These are phyloP conservation scores for Annulohypoxylon nitens DNA, from an alignment of 495 filamentous ascomycete species.

Conservation along the genomic window DNA sequence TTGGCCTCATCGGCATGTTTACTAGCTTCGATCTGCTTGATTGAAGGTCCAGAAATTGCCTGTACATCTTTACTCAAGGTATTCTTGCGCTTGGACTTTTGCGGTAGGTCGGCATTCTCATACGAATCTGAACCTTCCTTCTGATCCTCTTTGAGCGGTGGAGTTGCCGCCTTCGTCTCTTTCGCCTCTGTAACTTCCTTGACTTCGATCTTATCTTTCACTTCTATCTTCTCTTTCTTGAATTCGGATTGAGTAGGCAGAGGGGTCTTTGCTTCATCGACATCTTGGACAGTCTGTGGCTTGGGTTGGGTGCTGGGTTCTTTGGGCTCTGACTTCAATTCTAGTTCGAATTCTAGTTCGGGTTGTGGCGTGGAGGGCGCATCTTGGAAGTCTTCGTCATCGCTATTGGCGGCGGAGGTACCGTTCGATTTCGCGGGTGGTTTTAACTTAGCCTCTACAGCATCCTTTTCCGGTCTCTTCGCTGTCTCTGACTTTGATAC, in stretches of 20 bases:
- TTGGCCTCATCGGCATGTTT: slow-evolving; percentile 45
- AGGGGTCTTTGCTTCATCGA: slow-evolving; percentile 44
- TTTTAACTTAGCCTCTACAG: slow-evolving; percentile 26
- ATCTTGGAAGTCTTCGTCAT: slow-evolving; percentile 58
- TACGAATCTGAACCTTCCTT: slow-evolving; percentile 29
- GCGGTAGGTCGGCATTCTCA: slow-evolving; percentile 24
- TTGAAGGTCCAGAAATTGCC: slow-evolving; percentile 49
- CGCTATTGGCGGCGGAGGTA: slow-evolving; percentile 41
- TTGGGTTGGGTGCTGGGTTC: slow-evolving; percentile 15
- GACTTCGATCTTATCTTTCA: background rate
- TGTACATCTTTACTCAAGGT: slow-evolving; percentile 42
- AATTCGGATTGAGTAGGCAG: slow-evolving; percentile 36
- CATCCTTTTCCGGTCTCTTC: slow-evolving; percentile 20
- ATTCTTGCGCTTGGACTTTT: slow-evolving; percentile 33
- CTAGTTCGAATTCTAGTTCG: slow-evolving; percentile 16
- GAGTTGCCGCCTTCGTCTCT: background rate
- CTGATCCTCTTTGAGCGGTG: slow-evolving; percentile 15
- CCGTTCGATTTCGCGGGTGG: slow-evolving; percentile 27
- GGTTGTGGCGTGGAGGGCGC: slow-evolving; percentile 53
- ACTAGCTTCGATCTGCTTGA: slow-evolving; percentile 46
- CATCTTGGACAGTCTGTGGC: slow-evolving; percentile 23
- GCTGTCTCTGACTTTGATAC: slow-evolving; percentile 15
- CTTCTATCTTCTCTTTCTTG: slow-evolving; percentile 6
- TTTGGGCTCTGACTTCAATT: background rate
- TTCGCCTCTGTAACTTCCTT: background rate